Evolutionary conservation across 139 green algal genomes (phyloP), one percentile per base, ranked within the genome.

Genomic region (Dunaliella sp.): DNA sequence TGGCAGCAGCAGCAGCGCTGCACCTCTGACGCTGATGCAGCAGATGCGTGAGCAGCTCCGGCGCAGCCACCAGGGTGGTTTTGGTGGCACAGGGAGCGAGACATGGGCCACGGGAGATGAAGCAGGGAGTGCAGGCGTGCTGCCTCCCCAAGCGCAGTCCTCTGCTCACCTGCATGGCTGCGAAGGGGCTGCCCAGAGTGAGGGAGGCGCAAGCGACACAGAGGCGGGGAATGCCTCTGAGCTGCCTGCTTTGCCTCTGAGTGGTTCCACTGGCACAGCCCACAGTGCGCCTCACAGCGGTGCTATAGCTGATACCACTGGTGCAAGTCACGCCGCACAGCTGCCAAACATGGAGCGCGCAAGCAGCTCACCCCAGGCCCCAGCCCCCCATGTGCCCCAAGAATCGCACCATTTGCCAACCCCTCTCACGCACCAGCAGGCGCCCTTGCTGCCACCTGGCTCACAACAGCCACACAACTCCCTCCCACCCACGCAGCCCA

Each of bases 41-140:
- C 58, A 85, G 21, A 89, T 89, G 86, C 83, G 86, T 16, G 86
- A 89, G 33, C 74, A 83, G 83, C 26, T 89, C 36, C 77, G 83
- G 26, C 83, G 65, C 32, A 37, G n/a, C 32, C 78, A 83, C 24
- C 76, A 81, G 76, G 31, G n/a, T 28, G 30, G n/a, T 28, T 28
- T n/a, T 32, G 73, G 73, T 78, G 73, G 12, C 28, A 36, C 73
- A 24, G 73, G 28, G 2, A 78, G 2, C 2, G 33, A 78, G 73
- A 28, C n/a, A n/a, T n/a, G n/a, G n/a, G n/a, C n/a, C n/a, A n/a
- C n/a, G n/a, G n/a, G n/a, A n/a, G n/a, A 30, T 81, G n/a, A 38
- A 31, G 76, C 1, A 81, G 33, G n/a, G 76, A 38, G 2, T 81
- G 34, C 1, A 12, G n/a, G 48, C 7, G 16, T 26, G 7, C 7